Conservation (phyloP, 139 green algal species). For the Pedinophyceae sp. region DNA sequence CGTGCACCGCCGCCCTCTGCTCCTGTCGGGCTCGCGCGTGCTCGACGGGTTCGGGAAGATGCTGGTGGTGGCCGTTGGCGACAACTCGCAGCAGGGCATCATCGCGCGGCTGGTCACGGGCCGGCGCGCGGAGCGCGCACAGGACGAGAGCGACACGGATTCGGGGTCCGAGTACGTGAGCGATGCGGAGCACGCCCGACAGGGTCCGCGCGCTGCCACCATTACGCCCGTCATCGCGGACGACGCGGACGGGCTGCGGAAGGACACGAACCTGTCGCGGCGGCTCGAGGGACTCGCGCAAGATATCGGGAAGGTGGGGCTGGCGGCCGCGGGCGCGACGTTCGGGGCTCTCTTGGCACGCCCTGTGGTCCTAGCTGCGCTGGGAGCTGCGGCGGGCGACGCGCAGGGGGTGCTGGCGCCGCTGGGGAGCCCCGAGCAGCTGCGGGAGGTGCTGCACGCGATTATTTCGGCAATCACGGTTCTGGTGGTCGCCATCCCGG, state of each 20-base stretch:
- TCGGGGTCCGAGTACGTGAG: no score
- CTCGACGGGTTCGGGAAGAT: constrained; percentile 51
- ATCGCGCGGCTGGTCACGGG: constrained; percentile 10
- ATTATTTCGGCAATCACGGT: constrained; percentile 70
- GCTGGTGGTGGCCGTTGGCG: constrained; percentile 61
- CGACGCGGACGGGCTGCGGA: no score
- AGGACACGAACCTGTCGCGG: constrained; percentile 47
- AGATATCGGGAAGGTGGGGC: constrained; percentile 49
- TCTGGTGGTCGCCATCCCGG: constrained; percentile 71
- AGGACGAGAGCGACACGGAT: no score
- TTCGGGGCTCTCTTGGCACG: no score
- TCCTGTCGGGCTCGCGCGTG: constrained; percentile 10
- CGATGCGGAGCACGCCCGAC: no score
- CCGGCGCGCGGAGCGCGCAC: constrained; percentile 5
- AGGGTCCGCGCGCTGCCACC: no score
- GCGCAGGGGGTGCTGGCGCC: no score
- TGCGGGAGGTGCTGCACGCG: background rate
- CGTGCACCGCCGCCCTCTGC: background rate
- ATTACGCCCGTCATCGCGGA: no score
- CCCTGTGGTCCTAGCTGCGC: no score
- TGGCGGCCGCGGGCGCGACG: constrained; percentile 24
- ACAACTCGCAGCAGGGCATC: constrained; percentile 40
- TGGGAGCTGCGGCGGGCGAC: no score
- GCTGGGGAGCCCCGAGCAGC: no score
- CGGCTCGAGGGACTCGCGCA: constrained; percentile 56